Base-by-base conservation (phyloP, 2,329 filamentous ascomycete genomes). In the Neonectria sp. region DNA sequence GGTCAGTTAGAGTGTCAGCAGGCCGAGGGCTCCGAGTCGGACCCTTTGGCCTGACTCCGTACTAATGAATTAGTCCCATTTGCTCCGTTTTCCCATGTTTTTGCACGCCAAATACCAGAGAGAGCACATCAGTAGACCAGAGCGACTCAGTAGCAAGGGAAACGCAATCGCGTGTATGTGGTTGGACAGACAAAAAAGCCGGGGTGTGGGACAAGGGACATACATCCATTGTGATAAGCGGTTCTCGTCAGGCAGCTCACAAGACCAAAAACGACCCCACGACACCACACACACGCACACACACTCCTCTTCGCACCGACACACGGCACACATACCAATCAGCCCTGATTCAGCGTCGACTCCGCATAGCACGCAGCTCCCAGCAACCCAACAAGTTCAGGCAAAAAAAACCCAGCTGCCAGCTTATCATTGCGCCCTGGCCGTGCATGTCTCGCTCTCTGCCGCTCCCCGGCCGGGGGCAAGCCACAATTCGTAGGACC, bases 391-490 rank as follows among this genome's bases (percentile, higher is more conserved):
- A 35, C 5, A 13, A 35, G 33, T 35, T 11, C 33, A 35, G 33
- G 33, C 33, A 35, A 13, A 35, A 35, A 13, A 9, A 9, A 9
- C 33, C 31, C 33, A 35, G 33, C 33, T 35, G 25, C 27, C 15
- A 52, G 29, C 49, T 53, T 53, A 53, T 53, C 51, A 24, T 35
- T 53, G 31, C 51, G 31, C 51, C 51, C 29, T 24, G 51, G 31
- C 46, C 51, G 31, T 53, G 51, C 51, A 53, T 53, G 51, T 53
- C 51, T 53, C 51, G 25, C 49, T 11, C n/a, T 53, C n/a, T n/a
- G 29, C 29, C 29, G 31, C 29, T 24, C 40, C 40, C 40, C 17
- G n/a, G n/a, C 15, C 37, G 15, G 37, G 37, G 37, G 6, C 13
- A 7, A 40, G 40, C n/a, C 40, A 21, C 40, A 5, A 45, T 45